These are phyloP conservation scores for Arthrobotrys iridis DNA, from an alignment of 2,329 filamentous ascomycete genomes.

Conservation along the genomic window DNA sequence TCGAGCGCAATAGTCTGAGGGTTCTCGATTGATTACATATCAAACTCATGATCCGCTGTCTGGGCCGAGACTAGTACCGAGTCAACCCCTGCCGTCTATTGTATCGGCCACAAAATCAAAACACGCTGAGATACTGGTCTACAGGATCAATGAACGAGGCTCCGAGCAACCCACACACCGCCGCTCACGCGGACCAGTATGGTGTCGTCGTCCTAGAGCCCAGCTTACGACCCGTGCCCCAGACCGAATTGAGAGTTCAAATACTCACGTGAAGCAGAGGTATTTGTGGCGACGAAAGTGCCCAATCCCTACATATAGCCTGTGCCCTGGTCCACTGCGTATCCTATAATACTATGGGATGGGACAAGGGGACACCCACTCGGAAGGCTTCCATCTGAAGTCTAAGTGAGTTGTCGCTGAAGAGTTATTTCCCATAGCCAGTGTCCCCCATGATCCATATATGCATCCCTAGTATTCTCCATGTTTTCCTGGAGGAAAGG, in stretches of 20 bases:
- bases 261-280: neutral
- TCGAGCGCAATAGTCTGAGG: neutral
- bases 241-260: too few relatives aligned
- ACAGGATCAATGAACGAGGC: neutral
- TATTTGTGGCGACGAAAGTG: neutral
- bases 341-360: neutral
- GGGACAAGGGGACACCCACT: neutral
- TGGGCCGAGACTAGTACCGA: too few relatives aligned
- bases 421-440: neutral
- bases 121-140: neutral
- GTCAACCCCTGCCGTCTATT: neutral
- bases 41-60: too few relatives aligned
- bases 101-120: neutral
- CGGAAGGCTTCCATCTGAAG: slow-evolving; percentile 21
- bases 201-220: neutral
- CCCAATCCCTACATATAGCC: neutral
- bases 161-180: neutral
- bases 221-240: neutral
- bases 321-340: neutral
- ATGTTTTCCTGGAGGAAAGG: slow-evolving; percentile 6
- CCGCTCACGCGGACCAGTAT: neutral
- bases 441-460: neutral
- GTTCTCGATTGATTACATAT: neutral
- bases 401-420: neutral
- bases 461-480: neutral